Evolutionary conservation across 2,329 filamentous ascomycete genomes (phyloP).

Genomic region (Coleophoma crateriformis): DNA sequence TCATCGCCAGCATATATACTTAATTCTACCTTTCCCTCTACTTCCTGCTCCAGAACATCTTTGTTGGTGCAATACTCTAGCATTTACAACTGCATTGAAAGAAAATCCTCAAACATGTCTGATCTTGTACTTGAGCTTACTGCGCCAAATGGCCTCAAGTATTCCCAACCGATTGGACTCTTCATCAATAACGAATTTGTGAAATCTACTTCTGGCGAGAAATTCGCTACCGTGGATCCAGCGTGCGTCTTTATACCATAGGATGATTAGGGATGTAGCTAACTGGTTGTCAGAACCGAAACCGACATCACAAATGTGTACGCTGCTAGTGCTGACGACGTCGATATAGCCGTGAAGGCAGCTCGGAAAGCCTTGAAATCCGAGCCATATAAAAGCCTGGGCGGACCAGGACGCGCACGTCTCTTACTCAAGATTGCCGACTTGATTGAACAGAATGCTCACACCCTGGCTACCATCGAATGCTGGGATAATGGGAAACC

Average conservation of each 20-base stretch:
- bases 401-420: conserved; percentile 64
- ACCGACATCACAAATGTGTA: conserved; percentile 62
- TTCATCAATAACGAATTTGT: conserved; percentile 79
- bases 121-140: conserved; percentile 42
- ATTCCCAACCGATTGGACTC: conserved; percentile 63
- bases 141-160: conserved; percentile 67
- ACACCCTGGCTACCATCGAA: conserved; percentile 49
- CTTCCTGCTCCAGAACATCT: too few species aligned
- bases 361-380: conserved; percentile 53
- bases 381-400: conserved; percentile 56
- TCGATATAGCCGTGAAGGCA: conserved; percentile 61
- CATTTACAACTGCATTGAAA: too few species aligned
- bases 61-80: too few species aligned
- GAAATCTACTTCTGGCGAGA: conserved; percentile 54
- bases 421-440: conserved; percentile 64
- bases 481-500: conserved; percentile 64
- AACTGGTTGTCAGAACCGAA: conserved; percentile 42
- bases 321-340: conserved; percentile 57
- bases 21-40: too few species aligned
- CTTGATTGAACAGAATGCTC: conserved; percentile 57
- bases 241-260: conserved; percentile 35
- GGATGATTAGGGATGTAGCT: background rate
- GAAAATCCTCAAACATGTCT: background rate
- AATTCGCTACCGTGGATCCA: conserved; percentile 60
- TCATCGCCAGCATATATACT: too few species aligned